phyloP scores from a whole-genome alignment of 1,284 basidiomycete genomes.

The Sanghuangporus weigelae region DNA sequence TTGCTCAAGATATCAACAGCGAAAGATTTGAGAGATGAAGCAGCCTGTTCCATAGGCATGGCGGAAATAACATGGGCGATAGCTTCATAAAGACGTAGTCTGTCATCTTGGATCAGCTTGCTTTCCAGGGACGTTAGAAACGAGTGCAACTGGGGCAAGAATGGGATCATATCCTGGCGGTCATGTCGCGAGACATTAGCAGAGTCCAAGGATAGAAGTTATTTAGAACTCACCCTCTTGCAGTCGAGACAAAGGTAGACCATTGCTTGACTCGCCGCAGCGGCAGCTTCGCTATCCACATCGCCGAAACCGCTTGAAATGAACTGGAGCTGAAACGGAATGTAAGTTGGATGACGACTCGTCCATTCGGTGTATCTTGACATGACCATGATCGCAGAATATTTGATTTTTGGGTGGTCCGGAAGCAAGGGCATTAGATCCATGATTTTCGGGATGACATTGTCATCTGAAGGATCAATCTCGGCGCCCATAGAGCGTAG shows the following conservation, averaged over 20 bases:
- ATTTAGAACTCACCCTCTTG: conserved; percentile 52
- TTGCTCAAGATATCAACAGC: conserved; percentile 67
- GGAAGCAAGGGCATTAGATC: conserved; percentile 91
- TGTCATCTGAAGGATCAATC: conserved; percentile 79
- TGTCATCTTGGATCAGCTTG: conserved; percentile 83
- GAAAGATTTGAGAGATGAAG: conserved; percentile 81
- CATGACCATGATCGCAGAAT: conserved; percentile 93
- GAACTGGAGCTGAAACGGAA: conserved; percentile 84
- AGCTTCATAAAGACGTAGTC: conserved; percentile 89
- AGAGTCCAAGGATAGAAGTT: neutral
- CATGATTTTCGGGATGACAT: conserved; percentile 92
- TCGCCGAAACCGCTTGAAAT: conserved; percentile 91
- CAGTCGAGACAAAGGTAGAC: conserved; percentile 98
- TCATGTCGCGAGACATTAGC: neutral
- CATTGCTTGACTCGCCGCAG: conserved; percentile 94
- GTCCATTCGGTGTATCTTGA: conserved; percentile 98
- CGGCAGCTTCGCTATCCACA: conserved; percentile 75
- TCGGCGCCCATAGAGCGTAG: conserved; percentile 98
- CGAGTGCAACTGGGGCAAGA: conserved; percentile 85
- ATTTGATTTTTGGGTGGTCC: conserved; percentile 86
- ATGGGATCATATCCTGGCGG: conserved; percentile 80
- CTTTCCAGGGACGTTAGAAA: conserved; percentile 78
- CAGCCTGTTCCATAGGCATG: conserved; percentile 84
- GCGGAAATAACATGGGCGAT: conserved; percentile 93
- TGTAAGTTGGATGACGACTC: conserved; percentile 83